phyloP scores from a whole-genome alignment of 2,329 filamentous ascomycete species.

The Fusarium ramigenum region DNA sequence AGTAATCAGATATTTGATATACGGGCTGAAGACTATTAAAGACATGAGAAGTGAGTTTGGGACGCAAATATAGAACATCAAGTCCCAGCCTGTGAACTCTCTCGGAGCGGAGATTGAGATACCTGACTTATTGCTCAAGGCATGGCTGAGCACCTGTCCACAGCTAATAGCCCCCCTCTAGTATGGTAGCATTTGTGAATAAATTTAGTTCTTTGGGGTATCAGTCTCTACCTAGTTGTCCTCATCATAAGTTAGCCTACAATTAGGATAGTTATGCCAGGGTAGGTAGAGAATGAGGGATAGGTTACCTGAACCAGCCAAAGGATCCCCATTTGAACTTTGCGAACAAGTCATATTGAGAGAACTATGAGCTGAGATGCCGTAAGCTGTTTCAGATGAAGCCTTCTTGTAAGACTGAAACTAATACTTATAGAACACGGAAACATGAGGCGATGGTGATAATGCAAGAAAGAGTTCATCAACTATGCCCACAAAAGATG shows the following conservation, averaged over 20 bases:
- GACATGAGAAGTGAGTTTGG: fast-evolving
- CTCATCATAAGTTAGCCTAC: not conserved
- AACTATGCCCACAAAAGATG: too few species aligned
- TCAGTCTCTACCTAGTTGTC: too few species aligned
- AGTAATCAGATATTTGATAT: not conserved
- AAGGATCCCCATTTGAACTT: too few species aligned
- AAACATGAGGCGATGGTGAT: too few species aligned
- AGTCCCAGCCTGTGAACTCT: not conserved
- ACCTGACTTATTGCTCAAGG: not conserved
- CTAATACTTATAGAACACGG: too few species aligned
- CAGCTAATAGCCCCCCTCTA: fast-evolving
- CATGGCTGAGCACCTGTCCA: not conserved
- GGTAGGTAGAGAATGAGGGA: not conserved
- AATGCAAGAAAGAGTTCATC: too few species aligned
- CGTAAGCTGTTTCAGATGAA: too few species aligned
- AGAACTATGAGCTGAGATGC: too few species aligned
- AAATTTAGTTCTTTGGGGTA: not conserved
- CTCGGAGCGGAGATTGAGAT: not conserved
- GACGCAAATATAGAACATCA: not conserved
- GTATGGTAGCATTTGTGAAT: too few species aligned
- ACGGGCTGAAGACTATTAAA: fast-evolving
- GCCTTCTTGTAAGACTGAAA: too few species aligned
- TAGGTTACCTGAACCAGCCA: too few species aligned
- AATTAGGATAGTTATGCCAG: not conserved
- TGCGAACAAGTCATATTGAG: too few species aligned